These are phyloP conservation scores for Russula sp. DNA, from an alignment of 768 basidiomycete species.

Conservation along the genomic window DNA sequence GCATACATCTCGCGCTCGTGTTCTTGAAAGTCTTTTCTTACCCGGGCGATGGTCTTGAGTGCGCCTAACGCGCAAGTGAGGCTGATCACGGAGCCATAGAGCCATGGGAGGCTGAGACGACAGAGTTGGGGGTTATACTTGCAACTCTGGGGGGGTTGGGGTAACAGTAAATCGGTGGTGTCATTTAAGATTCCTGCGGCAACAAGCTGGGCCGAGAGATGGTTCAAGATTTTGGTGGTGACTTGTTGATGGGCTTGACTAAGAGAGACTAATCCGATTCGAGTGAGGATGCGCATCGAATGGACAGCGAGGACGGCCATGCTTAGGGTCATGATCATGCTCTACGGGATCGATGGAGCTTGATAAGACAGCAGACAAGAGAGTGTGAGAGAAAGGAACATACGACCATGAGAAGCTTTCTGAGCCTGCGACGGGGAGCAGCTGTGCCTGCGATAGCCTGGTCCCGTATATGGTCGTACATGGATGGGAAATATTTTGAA, in stretches of 20 bases:
- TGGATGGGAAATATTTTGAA: slow-evolving; percentile 22
- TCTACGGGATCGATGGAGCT: slow-evolving; percentile 10
- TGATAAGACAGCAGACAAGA: background rate
- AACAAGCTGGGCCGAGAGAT: slow-evolving; percentile 14
- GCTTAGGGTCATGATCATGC: slow-evolving; percentile 24
- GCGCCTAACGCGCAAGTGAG: slow-evolving; percentile 21
- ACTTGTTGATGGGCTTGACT: slow-evolving; percentile 12
- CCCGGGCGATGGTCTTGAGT: slow-evolving; percentile 14
- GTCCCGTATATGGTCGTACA: slow-evolving; percentile 20
- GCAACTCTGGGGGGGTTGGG: slow-evolving; percentile 21
- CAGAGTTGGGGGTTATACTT: slow-evolving; percentile 15
- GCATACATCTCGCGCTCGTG: slow-evolving; percentile 16
- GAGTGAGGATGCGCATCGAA: slow-evolving; percentile 20
- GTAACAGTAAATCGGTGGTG: slow-evolving; percentile 7
- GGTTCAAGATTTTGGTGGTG: slow-evolving; percentile 15
- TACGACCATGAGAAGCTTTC: slow-evolving; percentile 21
- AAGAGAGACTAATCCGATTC: slow-evolving; percentile 15
- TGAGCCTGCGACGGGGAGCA: slow-evolving; percentile 23
- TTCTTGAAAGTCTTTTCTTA: slow-evolving; percentile 19
- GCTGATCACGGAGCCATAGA: slow-evolving; percentile 21
- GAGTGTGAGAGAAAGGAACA: slow-evolving; percentile 9
- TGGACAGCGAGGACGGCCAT: slow-evolving; percentile 27
- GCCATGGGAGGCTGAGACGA: slow-evolving; percentile 27
- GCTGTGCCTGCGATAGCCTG: slow-evolving; percentile 6
- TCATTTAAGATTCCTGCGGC: slow-evolving; percentile 19